Base-by-base conservation (phyloP, 805 yeast genomes). In the Myxozyma kluyveri region DNA sequence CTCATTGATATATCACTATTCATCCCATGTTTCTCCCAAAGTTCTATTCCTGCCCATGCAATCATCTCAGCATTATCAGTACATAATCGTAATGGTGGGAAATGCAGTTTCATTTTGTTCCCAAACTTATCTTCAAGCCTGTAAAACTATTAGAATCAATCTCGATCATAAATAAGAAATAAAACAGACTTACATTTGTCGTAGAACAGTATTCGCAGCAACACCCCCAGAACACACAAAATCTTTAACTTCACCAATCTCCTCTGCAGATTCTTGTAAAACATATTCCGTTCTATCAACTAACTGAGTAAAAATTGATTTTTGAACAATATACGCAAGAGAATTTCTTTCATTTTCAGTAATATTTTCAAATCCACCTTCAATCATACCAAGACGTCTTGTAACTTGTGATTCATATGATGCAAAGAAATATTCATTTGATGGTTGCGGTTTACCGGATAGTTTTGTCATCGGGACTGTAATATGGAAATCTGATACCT, bases 1-100 rank as follows among this genome's bases (percentile, higher is more conserved):
- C 76, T 63, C 2, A 81, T 78, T 9, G 69, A 75, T 38, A 86
- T 61, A 4, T 75, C 77, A 0, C 89, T 78, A 10, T 75, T 62
- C 7, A 69, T 33, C 1, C 66, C 56, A 4, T 77, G 75, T 17
- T 65, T 60, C 65, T 89, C 96, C 64, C 72, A 84, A 18, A 90
- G 69, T 66, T 91, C 96, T 6, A 91, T 87, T 0, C 97, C 99
- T 0, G 98, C 96, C 82, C 95, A 88, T 1, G 96, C 99, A 47
- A 93, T 93, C 99, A 93, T 93, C 1, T 88, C 80, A 0, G 97
- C 96, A 67, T 93, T 93, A 64, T 93, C 99, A 0, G 97, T 88
- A 65, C 99, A 93, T 54, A 89, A 71, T 1, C 75, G 69, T 1
- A 82, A 72, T 19, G 79, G 81, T 0, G 97, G 96, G 61, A 82